These are phyloP conservation scores for Aspergillus sp. DNA, from an alignment of 2,329 filamentous ascomycete genomes.

Conservation along the genomic window DNA sequence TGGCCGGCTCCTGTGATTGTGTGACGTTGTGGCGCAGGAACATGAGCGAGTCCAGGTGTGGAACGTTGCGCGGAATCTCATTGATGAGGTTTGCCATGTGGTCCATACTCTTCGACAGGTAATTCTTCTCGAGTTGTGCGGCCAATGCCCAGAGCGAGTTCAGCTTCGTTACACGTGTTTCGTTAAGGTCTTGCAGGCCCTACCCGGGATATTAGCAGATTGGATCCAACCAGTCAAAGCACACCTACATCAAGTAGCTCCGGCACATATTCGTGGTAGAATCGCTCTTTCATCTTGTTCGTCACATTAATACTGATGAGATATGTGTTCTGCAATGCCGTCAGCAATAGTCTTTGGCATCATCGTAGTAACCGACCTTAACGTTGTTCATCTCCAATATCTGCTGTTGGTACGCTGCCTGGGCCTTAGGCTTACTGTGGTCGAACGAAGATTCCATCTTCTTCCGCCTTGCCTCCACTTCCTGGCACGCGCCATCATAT, in stretches of 20 bases:
- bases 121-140: slow-evolving; percentile 75
- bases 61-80: slow-evolving; percentile 86
- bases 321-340: slow-evolving; percentile 73
- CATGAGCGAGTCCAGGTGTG: slow-evolving; percentile 94
- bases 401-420: slow-evolving; percentile 89
- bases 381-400: slow-evolving; percentile 93
- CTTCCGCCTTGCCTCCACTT: slow-evolving; percentile 91
- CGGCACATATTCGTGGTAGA: slow-evolving; percentile 95
- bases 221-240: background rate
- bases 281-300: slow-evolving; percentile 95
- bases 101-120: slow-evolving; percentile 71
- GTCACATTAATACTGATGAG: slow-evolving; percentile 94
- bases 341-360: slow-evolving; percentile 24
- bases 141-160: slow-evolving; percentile 85
- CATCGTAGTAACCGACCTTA: slow-evolving; percentile 53
- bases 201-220: slow-evolving; percentile 19
- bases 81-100: slow-evolving; percentile 71
- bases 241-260: slow-evolving; percentile 79
- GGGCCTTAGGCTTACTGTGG: slow-evolving; percentile 79
- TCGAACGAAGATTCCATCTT: slow-evolving; percentile 95
- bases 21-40: slow-evolving; percentile 90
- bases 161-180: slow-evolving; percentile 80
- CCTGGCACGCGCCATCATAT: slow-evolving; percentile 90
- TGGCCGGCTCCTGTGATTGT: slow-evolving; percentile 77
- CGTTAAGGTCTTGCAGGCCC: slow-evolving; percentile 85